Evolutionary conservation across 2,329 filamentous ascomycete genomes (phyloP).

Genomic region (Apiospora phragmitis): DNA sequence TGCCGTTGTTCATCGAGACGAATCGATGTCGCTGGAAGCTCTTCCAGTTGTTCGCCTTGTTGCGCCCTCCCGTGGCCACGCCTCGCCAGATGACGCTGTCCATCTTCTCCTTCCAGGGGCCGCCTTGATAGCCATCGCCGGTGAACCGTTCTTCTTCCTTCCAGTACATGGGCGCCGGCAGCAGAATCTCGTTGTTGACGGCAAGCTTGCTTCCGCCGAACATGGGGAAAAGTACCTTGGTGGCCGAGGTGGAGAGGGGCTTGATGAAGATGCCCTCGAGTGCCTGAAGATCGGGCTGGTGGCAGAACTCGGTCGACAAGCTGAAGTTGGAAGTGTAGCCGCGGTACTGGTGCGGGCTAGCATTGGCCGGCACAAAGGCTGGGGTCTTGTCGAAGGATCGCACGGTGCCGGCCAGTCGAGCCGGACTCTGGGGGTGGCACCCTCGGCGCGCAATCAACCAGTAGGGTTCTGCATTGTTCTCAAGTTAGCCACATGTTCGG

Average conservation of each 20-base stretch:
- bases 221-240: conserved; percentile 61
- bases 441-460: conserved; percentile 60
- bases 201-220: conserved; percentile 70
- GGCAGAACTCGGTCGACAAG: conserved; percentile 62
- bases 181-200: conserved; percentile 70
- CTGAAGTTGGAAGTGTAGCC: conserved; percentile 65
- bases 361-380: conserved; percentile 44
- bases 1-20: conserved; percentile 70
- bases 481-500: conserved; percentile 13
- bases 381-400: conserved; percentile 46
- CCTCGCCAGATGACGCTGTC: conserved; percentile 63
- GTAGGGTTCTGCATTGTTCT: conserved; percentile 44
- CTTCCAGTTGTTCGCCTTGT: conserved; percentile 63
- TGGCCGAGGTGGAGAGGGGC: conserved; percentile 56
- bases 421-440: conserved; percentile 63
- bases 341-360: conserved; percentile 49
- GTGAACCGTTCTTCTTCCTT: conserved; percentile 62
- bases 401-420: conserved; percentile 48
- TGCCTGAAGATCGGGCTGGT: conserved; percentile 63
- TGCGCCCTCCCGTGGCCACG: conserved; percentile 64
- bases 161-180: conserved; percentile 71
- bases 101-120: conserved; percentile 58
- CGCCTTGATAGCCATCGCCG: conserved; percentile 53
- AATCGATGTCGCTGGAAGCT: conserved; percentile 77
- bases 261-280: conserved; percentile 66